Conservation (phyloP, 495 filamentous ascomycete species). For the Ramalina intermedia region DNA sequence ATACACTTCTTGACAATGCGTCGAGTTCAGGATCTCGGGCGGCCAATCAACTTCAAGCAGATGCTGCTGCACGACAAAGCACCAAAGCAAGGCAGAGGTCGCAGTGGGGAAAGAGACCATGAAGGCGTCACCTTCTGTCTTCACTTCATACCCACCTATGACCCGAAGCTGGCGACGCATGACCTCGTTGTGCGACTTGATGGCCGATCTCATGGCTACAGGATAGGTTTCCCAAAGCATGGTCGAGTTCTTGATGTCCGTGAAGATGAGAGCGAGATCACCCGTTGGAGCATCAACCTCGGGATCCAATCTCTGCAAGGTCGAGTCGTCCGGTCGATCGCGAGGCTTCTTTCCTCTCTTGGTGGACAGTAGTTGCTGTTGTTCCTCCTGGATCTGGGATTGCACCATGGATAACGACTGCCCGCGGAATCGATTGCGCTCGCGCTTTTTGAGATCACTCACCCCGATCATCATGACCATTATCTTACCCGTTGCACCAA, state of each 20-base stretch:
- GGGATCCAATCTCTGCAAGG: conserved; percentile 65
- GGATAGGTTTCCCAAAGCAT: conserved; percentile 93
- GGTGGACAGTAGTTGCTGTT: conserved; percentile 40
- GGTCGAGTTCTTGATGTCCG: conserved; percentile 98
- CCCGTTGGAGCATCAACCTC: conserved; percentile 84
- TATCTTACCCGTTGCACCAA: conserved; percentile 82
- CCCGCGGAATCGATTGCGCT: conserved; percentile 54
- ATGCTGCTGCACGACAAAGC: conserved; percentile 79
- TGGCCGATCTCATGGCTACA: conserved; percentile 85
- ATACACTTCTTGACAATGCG: conserved; percentile 63
- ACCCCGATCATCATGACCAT: conserved; percentile 98
- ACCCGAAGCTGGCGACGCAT: conserved; percentile 86
- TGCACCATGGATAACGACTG: conserved; percentile 71
- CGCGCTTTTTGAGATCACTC: conserved; percentile 71
- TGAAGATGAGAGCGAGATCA: conserved; percentile 88
- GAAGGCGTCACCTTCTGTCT: conserved; percentile 98
- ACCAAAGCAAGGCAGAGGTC: conserved; percentile 87
- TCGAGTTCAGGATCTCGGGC: conserved; percentile 74
- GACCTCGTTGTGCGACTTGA: conserved; percentile 89
- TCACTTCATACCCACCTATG: conserved; percentile 96
- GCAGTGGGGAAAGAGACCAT: conserved; percentile 98
- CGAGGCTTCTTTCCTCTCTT: conserved; percentile 42
- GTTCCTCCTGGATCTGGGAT: conserved; percentile 55
- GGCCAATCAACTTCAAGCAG: conserved; percentile 87
- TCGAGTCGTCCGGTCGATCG: conserved; percentile 64